These are phyloP conservation scores for Solanum gandarillasii DNA, from an alignment of 257 asterid genomes.

Conservation along the genomic window DNA sequence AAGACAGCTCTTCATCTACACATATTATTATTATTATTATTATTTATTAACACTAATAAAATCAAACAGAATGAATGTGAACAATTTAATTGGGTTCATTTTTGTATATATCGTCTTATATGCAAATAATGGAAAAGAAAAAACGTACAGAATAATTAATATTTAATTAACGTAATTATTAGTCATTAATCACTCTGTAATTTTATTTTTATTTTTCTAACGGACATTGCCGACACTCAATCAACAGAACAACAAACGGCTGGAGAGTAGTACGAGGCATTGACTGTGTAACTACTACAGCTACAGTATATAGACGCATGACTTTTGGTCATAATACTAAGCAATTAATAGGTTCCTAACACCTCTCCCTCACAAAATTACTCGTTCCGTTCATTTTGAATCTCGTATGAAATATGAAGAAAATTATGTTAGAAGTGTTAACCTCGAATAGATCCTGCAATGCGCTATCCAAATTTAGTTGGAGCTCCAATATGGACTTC, in stretches of 20 bases:
- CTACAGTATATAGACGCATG: neutral
- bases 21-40: neutral
- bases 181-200: conserved; percentile 37
- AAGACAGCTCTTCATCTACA: conserved; percentile 47
- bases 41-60: neutral
- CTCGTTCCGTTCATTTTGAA: too few relatives aligned
- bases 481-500: rapidly evolving
- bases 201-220: conserved; percentile 10
- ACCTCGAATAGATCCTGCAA: rapidly evolving
- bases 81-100: neutral
- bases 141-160: conserved; percentile 1
- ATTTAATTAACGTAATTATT: conserved; percentile 25
- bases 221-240: conserved; percentile 71
- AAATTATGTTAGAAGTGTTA: too few relatives aligned
- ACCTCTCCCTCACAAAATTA: neutral
- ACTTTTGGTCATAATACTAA: neutral
- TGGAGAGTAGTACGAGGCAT: neutral
- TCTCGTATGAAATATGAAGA: too few relatives aligned
- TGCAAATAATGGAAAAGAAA: neutral
- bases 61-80: neutral
- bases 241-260: conserved; percentile 23
- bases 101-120: neutral
- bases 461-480: rapidly evolving
- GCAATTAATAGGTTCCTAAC: neutral
- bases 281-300: neutral